Percentiles rank a stretch among this genome's conserved stretches.
phyloP scores from a whole-genome alignment of 2,329 filamentous ascomycete species.

The Monosporascus sp. region DNA sequence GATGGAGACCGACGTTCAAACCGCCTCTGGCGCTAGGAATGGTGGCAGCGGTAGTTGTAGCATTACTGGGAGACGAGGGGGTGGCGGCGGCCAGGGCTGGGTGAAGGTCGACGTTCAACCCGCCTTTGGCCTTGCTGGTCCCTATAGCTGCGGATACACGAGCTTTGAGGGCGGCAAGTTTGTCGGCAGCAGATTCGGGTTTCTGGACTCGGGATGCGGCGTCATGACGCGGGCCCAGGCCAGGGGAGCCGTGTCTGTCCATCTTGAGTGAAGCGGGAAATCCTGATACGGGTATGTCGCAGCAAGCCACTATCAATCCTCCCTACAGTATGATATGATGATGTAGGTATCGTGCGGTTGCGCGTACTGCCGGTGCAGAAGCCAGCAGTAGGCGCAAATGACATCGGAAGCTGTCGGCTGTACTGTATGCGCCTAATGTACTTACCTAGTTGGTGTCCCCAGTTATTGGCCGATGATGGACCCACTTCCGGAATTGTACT shows the following conservation, averaged over 20 bases:
- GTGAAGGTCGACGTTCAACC: constrained; percentile 60
- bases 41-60: background rate
- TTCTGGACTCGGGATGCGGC: constrained; percentile 49
- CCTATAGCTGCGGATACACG: constrained; percentile 72
- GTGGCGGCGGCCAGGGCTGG: constrained; percentile 29
- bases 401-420: no score
- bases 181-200: constrained; percentile 54
- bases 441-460: no score
- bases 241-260: constrained; percentile 47
- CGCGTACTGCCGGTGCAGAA: no score
- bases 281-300: no score
- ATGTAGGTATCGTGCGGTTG: no score
- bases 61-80: background rate
- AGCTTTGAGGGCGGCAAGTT: constrained; percentile 72
- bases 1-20: constrained; percentile 58
- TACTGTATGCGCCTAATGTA: no score
- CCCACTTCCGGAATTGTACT: no score
- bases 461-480: no score
- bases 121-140: constrained; percentile 39
- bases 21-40: constrained; percentile 31
- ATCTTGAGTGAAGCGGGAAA: constrained; percentile 24
- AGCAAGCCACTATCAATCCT: no score
- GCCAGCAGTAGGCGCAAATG: no score
- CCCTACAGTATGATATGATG: no score
- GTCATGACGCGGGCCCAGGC: constrained; percentile 54